Conservation (phyloP, 106 monocot genomes). For the Dioscorea alata region DNA sequence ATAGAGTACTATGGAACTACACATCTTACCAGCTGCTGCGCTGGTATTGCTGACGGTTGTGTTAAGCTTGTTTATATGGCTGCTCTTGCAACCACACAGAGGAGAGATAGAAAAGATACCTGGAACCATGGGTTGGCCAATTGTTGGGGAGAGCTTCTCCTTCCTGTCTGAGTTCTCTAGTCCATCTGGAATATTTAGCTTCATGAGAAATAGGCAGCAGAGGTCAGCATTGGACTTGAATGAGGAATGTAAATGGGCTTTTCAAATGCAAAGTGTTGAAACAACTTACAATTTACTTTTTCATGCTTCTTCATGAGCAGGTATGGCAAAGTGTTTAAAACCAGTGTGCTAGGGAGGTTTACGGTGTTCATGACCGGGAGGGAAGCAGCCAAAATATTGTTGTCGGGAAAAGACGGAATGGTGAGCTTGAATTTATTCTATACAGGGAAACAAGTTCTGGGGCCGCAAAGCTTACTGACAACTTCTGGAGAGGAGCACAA, state of each 20-base stretch:
- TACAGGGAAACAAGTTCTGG: slow-evolving; percentile 33
- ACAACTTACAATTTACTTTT: neutral
- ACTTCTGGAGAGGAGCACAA: slow-evolving; percentile 30
- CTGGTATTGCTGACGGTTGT: neutral
- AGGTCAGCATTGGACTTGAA: neutral
- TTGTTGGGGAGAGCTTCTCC: slow-evolving; percentile 26
- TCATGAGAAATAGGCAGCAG: slow-evolving; percentile 22
- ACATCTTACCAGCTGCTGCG: neutral
- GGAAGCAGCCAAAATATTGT: slow-evolving; percentile 27
- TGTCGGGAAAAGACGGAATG: slow-evolving; percentile 26
- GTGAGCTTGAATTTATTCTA: slow-evolving; percentile 30
- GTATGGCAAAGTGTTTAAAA: slow-evolving; percentile 38
- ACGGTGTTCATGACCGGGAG: slow-evolving; percentile 32
- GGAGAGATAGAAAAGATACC: slow-evolving; percentile 21
- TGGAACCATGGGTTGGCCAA: slow-evolving; percentile 26
- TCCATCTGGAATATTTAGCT: slow-evolving; percentile 25
- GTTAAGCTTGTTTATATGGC: neutral
- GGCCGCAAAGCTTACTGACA: slow-evolving; percentile 29
- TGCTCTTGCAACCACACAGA: slow-evolving; percentile 2
- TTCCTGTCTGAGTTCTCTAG: slow-evolving; percentile 20
- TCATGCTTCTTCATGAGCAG: neutral
- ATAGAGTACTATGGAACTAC: no score
- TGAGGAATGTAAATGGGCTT: no score
- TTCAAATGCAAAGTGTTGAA: no score
- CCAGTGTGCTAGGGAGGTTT: slow-evolving; percentile 23